Evolutionary conservation across 2,329 filamentous ascomycete species (phyloP).

Genomic region (Calonectria hongkongensis): DNA sequence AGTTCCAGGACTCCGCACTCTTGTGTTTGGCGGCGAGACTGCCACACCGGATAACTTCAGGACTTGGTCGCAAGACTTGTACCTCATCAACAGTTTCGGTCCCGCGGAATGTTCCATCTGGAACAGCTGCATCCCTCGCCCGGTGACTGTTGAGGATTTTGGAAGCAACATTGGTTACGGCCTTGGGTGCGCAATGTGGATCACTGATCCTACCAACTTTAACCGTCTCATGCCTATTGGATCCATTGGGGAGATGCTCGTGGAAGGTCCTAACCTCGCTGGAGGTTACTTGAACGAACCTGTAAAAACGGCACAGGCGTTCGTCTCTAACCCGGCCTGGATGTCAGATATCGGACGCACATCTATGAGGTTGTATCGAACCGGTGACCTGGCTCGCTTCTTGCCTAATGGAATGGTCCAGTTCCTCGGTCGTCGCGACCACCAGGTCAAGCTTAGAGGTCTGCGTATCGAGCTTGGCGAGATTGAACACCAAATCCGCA

Average conservation of each 20-base stretch:
- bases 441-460: neutral
- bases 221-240: constrained; percentile 1
- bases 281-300: neutral
- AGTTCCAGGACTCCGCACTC: neutral
- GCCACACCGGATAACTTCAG: neutral
- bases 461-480: neutral
- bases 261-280: neutral
- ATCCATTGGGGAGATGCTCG: neutral
- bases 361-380: neutral
- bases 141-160: neutral
- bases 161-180: neutral
- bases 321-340: neutral
- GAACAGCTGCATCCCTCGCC: neutral
- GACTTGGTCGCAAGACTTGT: neutral
- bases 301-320: neutral
- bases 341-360: neutral
- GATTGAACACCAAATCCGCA: constrained; percentile 1
- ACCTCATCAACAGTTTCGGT: neutral
- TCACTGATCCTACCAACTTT: neutral
- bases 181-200: neutral
- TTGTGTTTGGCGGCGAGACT: neutral
- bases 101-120: neutral
- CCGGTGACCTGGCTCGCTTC: neutral
- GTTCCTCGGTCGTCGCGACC: neutral
- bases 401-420: neutral